Percentiles rank a stretch among this genome's conserved stretches.
Evolutionary conservation across 148 eudicot species (phyloP).

Genomic region (Rhododendron simsii): DNA sequence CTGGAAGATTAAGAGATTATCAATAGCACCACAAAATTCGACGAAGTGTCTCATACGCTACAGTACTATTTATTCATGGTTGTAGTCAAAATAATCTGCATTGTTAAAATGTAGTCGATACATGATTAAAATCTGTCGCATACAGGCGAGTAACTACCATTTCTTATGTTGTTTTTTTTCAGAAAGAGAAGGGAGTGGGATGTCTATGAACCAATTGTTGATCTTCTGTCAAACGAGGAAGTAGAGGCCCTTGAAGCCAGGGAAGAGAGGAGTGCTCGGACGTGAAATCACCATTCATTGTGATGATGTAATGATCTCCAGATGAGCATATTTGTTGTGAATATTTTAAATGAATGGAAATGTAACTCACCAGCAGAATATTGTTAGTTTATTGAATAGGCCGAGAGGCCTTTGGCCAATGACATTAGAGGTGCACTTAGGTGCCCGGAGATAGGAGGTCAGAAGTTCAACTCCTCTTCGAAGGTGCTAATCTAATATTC

Average conservation of each 20-base stretch:
- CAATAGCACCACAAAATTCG: background rate
- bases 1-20: background rate
- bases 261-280: slow-evolving; percentile 57
- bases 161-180: slow-evolving; percentile 11
- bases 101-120: background rate
- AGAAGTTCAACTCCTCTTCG: background rate
- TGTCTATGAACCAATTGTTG: slow-evolving; percentile 87
- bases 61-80: background rate
- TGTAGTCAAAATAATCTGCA: background rate
- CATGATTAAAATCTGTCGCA: background rate
- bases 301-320: background rate
- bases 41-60: background rate
- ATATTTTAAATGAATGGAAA: background rate
- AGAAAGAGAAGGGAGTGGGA: slow-evolving; percentile 98
- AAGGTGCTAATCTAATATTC: no score
- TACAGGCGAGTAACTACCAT: background rate
- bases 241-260: slow-evolving; percentile 82
- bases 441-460: background rate
- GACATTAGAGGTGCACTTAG: no score
- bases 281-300: background rate
- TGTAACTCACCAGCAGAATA: background rate
- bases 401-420: no score
- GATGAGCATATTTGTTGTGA: background rate
- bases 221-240: slow-evolving; percentile 88
- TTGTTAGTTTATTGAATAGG: background rate